phyloP scores from a whole-genome alignment of 2,329 filamentous ascomycete species.

The Sporothrix pallida region DNA sequence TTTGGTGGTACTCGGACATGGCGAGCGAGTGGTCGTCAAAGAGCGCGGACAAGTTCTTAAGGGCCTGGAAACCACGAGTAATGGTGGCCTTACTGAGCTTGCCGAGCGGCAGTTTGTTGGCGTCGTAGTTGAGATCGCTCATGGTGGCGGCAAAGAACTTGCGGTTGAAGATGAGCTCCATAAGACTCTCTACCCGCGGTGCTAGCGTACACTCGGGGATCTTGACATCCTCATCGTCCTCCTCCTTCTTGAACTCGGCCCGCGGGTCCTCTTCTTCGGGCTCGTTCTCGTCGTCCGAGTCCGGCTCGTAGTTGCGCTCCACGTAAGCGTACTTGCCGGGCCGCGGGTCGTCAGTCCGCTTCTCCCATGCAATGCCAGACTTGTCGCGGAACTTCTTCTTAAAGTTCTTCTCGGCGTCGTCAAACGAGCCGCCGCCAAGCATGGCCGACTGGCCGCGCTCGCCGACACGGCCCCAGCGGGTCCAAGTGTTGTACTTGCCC shows the following conservation, averaged over 20 bases:
- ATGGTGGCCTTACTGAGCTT: slow-evolving; percentile 84
- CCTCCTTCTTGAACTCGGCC: slow-evolving; percentile 43
- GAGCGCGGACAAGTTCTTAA: slow-evolving; percentile 75
- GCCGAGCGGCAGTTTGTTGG: slow-evolving; percentile 78
- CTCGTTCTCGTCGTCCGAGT: slow-evolving; percentile 62
- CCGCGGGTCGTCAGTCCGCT: slow-evolving; percentile 62
- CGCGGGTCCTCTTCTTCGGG: slow-evolving; percentile 40
- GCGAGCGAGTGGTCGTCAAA: slow-evolving; percentile 61
- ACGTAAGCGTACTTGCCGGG: slow-evolving; percentile 78
- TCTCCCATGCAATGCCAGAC: slow-evolving; percentile 61
- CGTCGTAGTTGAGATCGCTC: slow-evolving; percentile 71
- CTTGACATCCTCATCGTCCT: slow-evolving; percentile 44
- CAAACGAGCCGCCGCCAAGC: slow-evolving; percentile 52
- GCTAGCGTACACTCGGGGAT: slow-evolving; percentile 62
- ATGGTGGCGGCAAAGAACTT: slow-evolving; percentile 72
- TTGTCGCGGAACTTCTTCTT: slow-evolving; percentile 68
- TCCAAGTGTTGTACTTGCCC: slow-evolving; percentile 67
- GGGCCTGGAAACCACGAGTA: slow-evolving; percentile 71
- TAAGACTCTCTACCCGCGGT: slow-evolving; percentile 67
- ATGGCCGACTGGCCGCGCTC: slow-evolving; percentile 58
- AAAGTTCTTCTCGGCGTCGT: slow-evolving; percentile 56
- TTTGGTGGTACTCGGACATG: slow-evolving; percentile 49
- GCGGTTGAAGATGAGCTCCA: slow-evolving; percentile 84
- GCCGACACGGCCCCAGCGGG: slow-evolving; percentile 80
- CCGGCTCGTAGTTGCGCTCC: slow-evolving; percentile 75